Evolutionary conservation across 2,329 filamentous ascomycete genomes (phyloP), one percentile per base, ranked within the genome.

Genomic region (Calonectria pseudoreteaudii): DNA sequence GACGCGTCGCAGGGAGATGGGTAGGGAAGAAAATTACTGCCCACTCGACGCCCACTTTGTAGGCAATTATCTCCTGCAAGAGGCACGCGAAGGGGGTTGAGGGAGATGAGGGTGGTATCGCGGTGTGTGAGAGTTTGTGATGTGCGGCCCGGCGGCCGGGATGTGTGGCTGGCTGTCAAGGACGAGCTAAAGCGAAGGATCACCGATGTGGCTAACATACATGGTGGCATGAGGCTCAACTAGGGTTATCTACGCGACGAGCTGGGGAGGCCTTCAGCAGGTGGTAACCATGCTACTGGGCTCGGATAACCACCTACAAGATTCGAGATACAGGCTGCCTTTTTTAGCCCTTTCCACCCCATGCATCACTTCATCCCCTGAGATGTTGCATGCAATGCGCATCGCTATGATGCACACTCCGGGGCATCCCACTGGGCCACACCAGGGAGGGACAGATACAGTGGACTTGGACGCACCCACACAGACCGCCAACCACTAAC

Each of bases 11-110:
- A 34, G 28, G 56, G 23, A 31, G 26, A 56, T 30, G 31, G 66
- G 50, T 44, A 49, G 41, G 38, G 36, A 49, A 49, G 30, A 49
- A 58, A 62, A 58, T 70, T 52, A 34, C 26, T 44, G 68, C 53
- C 60, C 58, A 53, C 70, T 60, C 23, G 47, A 62, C 67, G 41
- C 41, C 58, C 66, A 52, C 66, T 69, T 67, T 53, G 44, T 23
- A 28, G 31, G 60, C 30, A 44, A 23, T 30, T 49, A 47, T 65
- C 28, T 64, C 26, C 60, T 49, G 38, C 60, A 47, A 49, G 28
- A 34, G 16, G 41, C 38, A 65, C 30, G 41, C 38, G 41, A 65
- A 49, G 26, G 38, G 38, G 56, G 20, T 41, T 50, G 44, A 62
- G 41, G 34, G 53, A 69, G 58, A 53, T 56, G 67, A 49, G 56